Evolutionary conservation across 2,329 filamentous ascomycete species (phyloP), one percentile per base, ranked within the genome.

Genomic region (Berkeleyomyces basicola): DNA sequence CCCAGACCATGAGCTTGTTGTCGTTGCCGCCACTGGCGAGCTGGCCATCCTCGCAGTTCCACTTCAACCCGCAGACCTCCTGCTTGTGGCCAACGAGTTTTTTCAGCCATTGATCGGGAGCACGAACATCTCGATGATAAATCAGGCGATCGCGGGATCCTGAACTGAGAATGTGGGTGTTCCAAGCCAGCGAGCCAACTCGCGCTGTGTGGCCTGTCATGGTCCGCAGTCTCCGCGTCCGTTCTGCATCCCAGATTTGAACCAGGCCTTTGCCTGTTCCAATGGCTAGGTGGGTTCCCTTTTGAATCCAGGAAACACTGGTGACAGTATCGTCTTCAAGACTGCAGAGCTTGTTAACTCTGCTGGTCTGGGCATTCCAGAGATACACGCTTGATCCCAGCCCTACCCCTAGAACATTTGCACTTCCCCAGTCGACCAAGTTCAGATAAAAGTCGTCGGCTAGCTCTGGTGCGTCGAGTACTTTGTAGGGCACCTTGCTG

Each of bases 1-100:
- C 93, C 93, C 93, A 99, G 33, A 99, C 90, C 82, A 97, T 93
- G 55, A 99, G 79, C 72, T 97, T 97, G 76, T 99, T 99, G 76
- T 99, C 93, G 73, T 99, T 99, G 4, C 93, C 93, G 59, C 93
- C 93, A 62, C 89, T 95, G 10, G 93, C 93, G 36, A 99, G 80
- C 72, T 99, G 93, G 4, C 90, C 88, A 69, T 96, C 92, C 68
- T 97, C 91, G 63, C 88, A 88, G 69, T 99, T 99, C 93, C 93
- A 99, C 69, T 91, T 91, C 59, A 99, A 76, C 7, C 93, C 93
- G 71, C 93, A 99, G 10, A 99, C 90, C 74, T 99, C 93, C 74
- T 99, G 93, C 73, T 97, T 99, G 74, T 99, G 93, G 6, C 93
- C 93, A 6, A 90, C 85, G 3, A 99, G 79, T 70, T 90, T 91